These are phyloP conservation scores for Xylaria sp. DNA, from an alignment of 2,329 filamentous ascomycete genomes.

Conservation along the genomic window DNA sequence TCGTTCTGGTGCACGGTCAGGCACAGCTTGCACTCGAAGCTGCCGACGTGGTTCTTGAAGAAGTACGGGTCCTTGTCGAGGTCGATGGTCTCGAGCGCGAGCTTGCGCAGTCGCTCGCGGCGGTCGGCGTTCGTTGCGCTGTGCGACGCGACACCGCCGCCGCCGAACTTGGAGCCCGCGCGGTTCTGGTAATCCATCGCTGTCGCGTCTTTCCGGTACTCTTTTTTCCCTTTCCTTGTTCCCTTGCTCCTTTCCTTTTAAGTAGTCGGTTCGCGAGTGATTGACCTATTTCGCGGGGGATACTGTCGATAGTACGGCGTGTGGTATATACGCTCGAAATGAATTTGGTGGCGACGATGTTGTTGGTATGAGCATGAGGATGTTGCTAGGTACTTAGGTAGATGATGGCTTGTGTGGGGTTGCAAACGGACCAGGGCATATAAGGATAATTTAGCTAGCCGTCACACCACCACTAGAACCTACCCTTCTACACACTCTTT, in stretches of 20 bases:
- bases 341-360: background rate
- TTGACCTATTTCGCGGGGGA: background rate
- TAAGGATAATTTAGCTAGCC: too few species aligned
- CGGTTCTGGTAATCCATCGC: slow-evolving; percentile 85
- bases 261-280: background rate
- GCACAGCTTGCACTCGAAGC: slow-evolving; percentile 96
- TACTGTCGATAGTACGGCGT: background rate
- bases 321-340: background rate
- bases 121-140: slow-evolving; percentile 96
- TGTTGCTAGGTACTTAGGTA: background rate
- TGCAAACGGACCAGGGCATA: too few species aligned
- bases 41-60: slow-evolving; percentile 99
- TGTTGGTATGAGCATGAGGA: background rate
- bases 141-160: slow-evolving; percentile 93
- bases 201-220: background rate
- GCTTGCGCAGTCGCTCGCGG: slow-evolving; percentile 95
- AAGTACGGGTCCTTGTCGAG: slow-evolving; percentile 99
- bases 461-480: too few species aligned
- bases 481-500: too few species aligned
- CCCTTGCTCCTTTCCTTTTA: too few species aligned
- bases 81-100: slow-evolving; percentile 98
- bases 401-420: too few species aligned
- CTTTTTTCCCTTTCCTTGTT: background rate
- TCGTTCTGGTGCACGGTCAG: slow-evolving; percentile 99
- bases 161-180: slow-evolving; percentile 96